phyloP scores from a whole-genome alignment of 768 basidiomycete genomes.

The Ramaria rubella region DNA sequence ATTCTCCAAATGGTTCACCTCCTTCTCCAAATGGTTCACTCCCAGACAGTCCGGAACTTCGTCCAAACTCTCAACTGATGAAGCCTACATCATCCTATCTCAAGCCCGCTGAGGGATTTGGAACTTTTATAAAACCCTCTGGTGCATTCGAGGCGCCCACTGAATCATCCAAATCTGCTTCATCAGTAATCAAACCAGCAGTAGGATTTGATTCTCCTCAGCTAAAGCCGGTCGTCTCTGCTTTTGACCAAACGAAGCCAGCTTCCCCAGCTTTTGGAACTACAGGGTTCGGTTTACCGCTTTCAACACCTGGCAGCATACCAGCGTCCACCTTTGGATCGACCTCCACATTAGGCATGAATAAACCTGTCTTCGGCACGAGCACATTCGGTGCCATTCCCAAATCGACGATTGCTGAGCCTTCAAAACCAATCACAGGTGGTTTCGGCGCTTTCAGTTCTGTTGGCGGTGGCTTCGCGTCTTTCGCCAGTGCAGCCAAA shows the following conservation, averaged over 20 bases:
- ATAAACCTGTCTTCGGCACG: slow-evolving; percentile 13
- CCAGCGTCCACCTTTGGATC: slow-evolving; percentile 34
- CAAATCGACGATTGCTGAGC: slow-evolving; percentile 10
- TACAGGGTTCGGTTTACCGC: slow-evolving; percentile 11
- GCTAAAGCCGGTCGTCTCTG: slow-evolving; percentile 28
- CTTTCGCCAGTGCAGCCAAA: slow-evolving; percentile 40
- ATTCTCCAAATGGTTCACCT: background rate
- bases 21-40: background rate
- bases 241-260: slow-evolving; percentile 23
- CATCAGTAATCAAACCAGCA: slow-evolving; percentile 32
- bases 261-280: slow-evolving; percentile 9
- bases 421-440: slow-evolving; percentile 12
- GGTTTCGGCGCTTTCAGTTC: slow-evolving; percentile 31
- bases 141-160: slow-evolving; percentile 10
- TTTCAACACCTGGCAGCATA: slow-evolving; percentile 17
- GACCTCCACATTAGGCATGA: slow-evolving; percentile 26
- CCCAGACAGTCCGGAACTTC: background rate
- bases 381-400: slow-evolving; percentile 18
- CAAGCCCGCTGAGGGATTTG: slow-evolving; percentile 31
- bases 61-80: background rate
- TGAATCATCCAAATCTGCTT: slow-evolving; percentile 9
- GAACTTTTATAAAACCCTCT: slow-evolving; percentile 42
- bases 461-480: slow-evolving; percentile 40
- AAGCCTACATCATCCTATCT: slow-evolving; percentile 25
- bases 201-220: slow-evolving; percentile 28